These are phyloP conservation scores for Terana coerulea DNA, from an alignment of 768 basidiomycete species.

Conservation along the genomic window DNA sequence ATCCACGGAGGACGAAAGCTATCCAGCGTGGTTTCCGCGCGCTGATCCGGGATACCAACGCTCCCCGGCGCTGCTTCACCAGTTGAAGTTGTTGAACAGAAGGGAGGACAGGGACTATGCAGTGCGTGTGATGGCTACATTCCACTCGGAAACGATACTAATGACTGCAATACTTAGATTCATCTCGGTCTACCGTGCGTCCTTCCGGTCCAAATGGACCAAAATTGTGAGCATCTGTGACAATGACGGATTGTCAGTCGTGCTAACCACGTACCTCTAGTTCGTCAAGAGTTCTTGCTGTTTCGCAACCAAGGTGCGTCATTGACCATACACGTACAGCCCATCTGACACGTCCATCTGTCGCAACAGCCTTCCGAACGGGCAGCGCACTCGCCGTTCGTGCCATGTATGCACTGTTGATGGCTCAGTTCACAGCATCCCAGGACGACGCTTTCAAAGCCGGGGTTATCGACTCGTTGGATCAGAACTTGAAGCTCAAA, in stretches of 20 bases:
- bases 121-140: neutral
- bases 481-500: too few relatives aligned
- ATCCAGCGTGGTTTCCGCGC: neutral
- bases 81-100: neutral
- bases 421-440: neutral
- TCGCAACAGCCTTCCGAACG: neutral
- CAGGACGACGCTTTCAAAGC: neutral
- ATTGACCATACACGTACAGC: neutral
- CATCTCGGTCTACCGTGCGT: neutral
- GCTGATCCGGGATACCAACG: neutral
- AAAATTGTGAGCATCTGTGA: too few relatives aligned
- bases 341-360: neutral
- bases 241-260: too few relatives aligned
- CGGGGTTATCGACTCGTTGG: neutral
- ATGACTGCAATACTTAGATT: neutral
- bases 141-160: neutral
- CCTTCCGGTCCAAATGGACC: neutral
- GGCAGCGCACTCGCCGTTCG: neutral
- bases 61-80: conserved; percentile 3
- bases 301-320: neutral
- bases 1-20: neutral
- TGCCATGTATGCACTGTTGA: neutral
- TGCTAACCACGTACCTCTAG: neutral
- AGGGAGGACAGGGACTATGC: neutral
- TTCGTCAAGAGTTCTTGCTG: neutral